Evolutionary conservation across 495 filamentous ascomycete genomes (phyloP), one percentile per base, ranked within the genome.

Genomic region (Hypomontagnella submonticulosa): DNA sequence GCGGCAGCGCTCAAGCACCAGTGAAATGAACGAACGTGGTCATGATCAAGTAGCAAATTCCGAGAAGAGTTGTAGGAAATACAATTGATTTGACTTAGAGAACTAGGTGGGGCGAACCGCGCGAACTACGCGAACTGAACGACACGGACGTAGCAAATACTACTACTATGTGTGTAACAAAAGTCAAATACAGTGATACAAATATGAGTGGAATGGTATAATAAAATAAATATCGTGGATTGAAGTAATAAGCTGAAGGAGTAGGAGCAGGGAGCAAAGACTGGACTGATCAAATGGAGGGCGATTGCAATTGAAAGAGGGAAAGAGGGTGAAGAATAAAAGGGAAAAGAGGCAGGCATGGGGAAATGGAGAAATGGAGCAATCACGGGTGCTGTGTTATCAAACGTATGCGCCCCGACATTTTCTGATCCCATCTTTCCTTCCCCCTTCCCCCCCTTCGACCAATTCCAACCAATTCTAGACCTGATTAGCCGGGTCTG

Each of bases 1-100:
- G 65, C 59, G 65, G 65, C 43, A 63, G 55, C 48, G 37, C 6
- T 51, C 59, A 46, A 11, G 60, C 59, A 63, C 66, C 66, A 69
- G 66, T 69, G 59, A 69, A 56, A 69, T 58, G 13, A 46, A 38
- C 46, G 27, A 69, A 69, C 66, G 66, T 69, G 66, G 66, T 69
- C 60, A 19, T 16, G 32, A 27, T 50, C 37, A 48, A 63, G 55
- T 53, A 58, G 30, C 49, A 43, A 7, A 20, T 4, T 7, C 5
- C 32, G 43, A 27, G 38, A 18, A 57, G 32, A 34, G 19, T 27
- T 27, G n/a, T 37, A 13, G 43, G 33, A 9, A 40, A 51, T 51
- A 33, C 34, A 43, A 59, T 53, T 40, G 54, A 52, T 34, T 67
- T 11, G 33, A 48, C 27, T 40, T 19, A 47, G 30, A 50, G 54